phyloP scores from a whole-genome alignment of 1,139 yeast species.

The Diutina rugosa region DNA sequence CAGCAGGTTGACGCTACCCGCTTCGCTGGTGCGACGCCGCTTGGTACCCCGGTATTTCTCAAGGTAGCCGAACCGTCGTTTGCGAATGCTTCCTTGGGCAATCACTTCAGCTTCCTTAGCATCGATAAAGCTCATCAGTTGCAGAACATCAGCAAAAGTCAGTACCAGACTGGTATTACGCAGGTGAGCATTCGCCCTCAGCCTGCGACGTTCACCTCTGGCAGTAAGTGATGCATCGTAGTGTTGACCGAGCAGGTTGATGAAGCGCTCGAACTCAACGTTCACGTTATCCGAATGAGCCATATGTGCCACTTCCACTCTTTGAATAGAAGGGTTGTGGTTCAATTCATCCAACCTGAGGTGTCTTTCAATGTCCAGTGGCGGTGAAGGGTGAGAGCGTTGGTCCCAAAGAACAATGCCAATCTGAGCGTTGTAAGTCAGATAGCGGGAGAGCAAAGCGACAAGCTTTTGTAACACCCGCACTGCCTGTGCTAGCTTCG shows the following conservation, averaged over 20 bases:
- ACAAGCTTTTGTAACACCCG: constrained; percentile 24
- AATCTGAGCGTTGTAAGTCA: constrained; percentile 22
- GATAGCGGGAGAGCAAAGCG: constrained; percentile 21
- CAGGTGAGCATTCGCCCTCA: background rate
- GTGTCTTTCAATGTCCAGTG: background rate
- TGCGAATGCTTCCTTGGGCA: background rate
- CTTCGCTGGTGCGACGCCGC: background rate
- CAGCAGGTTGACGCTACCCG: background rate
- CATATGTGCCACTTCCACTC: background rate
- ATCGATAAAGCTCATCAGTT: background rate
- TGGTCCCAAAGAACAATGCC: constrained; percentile 26
- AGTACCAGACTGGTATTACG: background rate
- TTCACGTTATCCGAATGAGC: background rate
- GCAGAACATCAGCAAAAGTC: background rate
- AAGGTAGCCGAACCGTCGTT: background rate
- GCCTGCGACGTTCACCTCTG: background rate
- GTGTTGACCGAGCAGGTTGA: background rate
- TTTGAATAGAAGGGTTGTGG: background rate
- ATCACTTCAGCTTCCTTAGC: background rate
- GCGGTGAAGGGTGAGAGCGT: background rate
- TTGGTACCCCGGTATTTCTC: background rate
- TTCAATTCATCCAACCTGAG: background rate
- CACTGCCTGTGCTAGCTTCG: constrained; percentile 23
- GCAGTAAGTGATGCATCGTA: background rate
- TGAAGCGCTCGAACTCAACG: background rate